These are phyloP conservation scores for Ulmus americana DNA, from an alignment of 331 rosid genomes.

Conservation along the genomic window DNA sequence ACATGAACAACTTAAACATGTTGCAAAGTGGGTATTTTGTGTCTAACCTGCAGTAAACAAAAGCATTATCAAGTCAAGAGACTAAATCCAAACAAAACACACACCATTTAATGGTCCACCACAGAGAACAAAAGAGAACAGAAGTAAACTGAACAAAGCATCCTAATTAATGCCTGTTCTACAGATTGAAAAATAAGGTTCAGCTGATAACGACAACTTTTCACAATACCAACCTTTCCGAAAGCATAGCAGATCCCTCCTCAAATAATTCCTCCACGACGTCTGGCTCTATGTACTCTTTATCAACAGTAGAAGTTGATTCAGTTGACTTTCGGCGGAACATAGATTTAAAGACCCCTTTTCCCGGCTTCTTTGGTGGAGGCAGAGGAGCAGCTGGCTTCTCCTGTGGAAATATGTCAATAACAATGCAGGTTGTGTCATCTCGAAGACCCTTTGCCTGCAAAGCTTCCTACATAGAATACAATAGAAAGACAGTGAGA, in stretches of 20 bases:
- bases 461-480: conserved; percentile 65
- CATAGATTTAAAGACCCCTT: conserved; percentile 77
- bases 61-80: conserved; percentile 29
- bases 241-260: conserved; percentile 96
- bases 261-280: conserved; percentile 71
- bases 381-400: conserved; percentile 54
- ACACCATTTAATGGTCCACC: background rate
- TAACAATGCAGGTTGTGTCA: conserved; percentile 92
- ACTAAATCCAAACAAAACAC: background rate
- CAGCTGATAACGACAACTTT: conserved; percentile 5
- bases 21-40: conserved; percentile 90
- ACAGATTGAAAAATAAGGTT: conserved; percentile 5
- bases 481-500: conserved; percentile 13
- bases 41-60: conserved; percentile 66
- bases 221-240: conserved; percentile 72
- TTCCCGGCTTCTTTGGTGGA: conserved; percentile 55
- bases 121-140: background rate
- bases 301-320: conserved; percentile 63
- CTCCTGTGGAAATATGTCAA: conserved; percentile 73
- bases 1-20: conserved; percentile 89
- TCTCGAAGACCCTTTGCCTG: conserved; percentile 92
- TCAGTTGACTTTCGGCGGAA: conserved; percentile 64
- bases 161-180: background rate
- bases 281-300: conserved; percentile 72
- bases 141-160: background rate